These are phyloP conservation scores for Dictyostelium capitatum DNA, from an alignment of 78 protist genomes.

Conservation along the genomic window DNA sequence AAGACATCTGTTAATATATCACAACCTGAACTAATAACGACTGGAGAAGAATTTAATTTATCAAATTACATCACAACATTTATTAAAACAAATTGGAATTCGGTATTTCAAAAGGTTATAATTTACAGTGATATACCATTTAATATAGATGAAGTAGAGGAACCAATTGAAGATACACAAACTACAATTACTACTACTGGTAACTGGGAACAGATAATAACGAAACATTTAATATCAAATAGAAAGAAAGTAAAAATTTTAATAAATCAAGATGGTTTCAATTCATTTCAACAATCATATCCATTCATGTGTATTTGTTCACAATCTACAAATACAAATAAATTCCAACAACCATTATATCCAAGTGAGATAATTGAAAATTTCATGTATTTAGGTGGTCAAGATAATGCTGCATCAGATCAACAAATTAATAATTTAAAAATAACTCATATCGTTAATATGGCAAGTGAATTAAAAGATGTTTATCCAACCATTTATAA, in stretches of 20 bases:
- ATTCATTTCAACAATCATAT: neutral
- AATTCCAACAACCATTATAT: neutral
- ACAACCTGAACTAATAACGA: neutral
- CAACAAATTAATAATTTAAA: slow-evolving; percentile 34
- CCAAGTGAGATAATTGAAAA: slow-evolving; percentile 57
- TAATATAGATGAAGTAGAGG: neutral
- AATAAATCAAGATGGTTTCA: slow-evolving; percentile 18
- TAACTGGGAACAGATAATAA: neutral
- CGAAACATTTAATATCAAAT: neutral
- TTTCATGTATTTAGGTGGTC: slow-evolving; percentile 55
- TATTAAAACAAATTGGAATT: slow-evolving; percentile 25
- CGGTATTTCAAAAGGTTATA: neutral
- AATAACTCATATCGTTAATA: slow-evolving; percentile 70
- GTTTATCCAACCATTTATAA: slow-evolving; percentile 36
- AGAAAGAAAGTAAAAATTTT: neutral
- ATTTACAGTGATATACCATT: slow-evolving; percentile 26
- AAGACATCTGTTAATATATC: slow-evolving; percentile 26
- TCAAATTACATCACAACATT: neutral
- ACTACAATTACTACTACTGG: no score
- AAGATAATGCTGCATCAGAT: slow-evolving; percentile 14
- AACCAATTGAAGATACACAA: neutral
- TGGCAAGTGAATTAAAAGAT: slow-evolving; percentile 60
- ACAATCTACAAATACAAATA: neutral
- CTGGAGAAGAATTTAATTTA: slow-evolving; percentile 19
- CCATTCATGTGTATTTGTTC: slow-evolving; percentile 31